Evolutionary conservation across 305 asterid species (phyloP).

Genomic region (Plantago coronopus): DNA sequence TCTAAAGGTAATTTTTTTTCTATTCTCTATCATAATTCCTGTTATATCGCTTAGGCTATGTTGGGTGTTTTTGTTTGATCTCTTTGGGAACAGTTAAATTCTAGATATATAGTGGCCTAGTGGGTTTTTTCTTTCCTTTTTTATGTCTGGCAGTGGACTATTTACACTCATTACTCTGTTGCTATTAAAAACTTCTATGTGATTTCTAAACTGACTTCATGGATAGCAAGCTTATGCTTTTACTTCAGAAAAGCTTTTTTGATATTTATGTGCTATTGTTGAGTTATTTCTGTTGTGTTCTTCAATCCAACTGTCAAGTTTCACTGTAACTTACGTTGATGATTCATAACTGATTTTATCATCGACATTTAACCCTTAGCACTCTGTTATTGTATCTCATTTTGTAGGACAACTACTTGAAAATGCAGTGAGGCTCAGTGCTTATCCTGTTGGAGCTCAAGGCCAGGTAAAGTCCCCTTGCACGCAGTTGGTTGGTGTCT

Average conservation of each 20-base stretch:
- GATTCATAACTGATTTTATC: background rate
- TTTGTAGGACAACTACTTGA: slow-evolving; percentile 39
- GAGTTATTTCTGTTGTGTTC: background rate
- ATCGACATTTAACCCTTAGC: background rate
- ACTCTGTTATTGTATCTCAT: slow-evolving; percentile 16
- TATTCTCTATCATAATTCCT: background rate
- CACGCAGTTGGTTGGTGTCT: slow-evolving; percentile 21
- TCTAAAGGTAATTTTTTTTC: slow-evolving; percentile 48
- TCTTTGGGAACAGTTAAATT: background rate
- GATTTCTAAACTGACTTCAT: background rate
- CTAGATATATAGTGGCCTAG: background rate
- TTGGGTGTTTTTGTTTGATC: slow-evolving; percentile 4
- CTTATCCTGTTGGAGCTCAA: slow-evolving; percentile 25
- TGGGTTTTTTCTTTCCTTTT: slow-evolving; percentile 14
- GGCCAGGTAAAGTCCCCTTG: slow-evolving; percentile 26
- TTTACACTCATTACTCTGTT: background rate
- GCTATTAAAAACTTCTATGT: background rate
- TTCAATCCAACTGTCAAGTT: background rate
- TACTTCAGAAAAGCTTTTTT: no score
- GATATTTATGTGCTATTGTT: background rate
- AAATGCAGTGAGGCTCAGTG: slow-evolving; percentile 33
- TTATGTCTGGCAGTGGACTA: background rate
- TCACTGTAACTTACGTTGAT: background rate
- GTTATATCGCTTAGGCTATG: background rate
- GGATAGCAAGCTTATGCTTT: no score